Conservation (phyloP, 2,329 filamentous ascomycete species). For the Colletotrichum sojae region DNA sequence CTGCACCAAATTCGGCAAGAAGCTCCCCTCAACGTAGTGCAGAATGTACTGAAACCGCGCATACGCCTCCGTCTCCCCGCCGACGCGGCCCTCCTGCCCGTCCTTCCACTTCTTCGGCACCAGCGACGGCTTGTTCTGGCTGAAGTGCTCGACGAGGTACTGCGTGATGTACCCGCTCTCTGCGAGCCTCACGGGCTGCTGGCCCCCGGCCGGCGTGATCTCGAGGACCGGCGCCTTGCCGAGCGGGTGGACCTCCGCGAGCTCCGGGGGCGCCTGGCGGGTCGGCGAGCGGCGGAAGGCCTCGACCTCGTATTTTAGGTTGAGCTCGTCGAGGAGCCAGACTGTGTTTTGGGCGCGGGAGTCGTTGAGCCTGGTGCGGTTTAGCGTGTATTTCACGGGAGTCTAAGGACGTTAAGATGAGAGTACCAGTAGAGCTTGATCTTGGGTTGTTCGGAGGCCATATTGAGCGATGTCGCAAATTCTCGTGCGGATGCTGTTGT, state of each 20-base stretch:
- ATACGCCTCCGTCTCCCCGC: constrained; percentile 74
- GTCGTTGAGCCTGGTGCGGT: constrained; percentile 78
- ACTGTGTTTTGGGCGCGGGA: constrained; percentile 87
- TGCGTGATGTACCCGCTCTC: constrained; percentile 89
- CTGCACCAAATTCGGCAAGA: constrained; percentile 79
- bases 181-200: constrained; percentile 74
- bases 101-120: constrained; percentile 68
- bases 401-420: background rate
- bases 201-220: constrained; percentile 58
- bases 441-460: constrained; percentile 58
- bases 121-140: constrained; percentile 57
- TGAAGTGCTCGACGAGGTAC: constrained; percentile 81
- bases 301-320: constrained; percentile 83
- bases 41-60: constrained; percentile 77
- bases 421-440: constrained; percentile 75
- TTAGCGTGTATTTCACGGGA: background rate
- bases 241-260: constrained; percentile 84
- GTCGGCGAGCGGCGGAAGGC: constrained; percentile 76
- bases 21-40: constrained; percentile 87
- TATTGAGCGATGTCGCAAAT: background rate
- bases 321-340: constrained; percentile 88
- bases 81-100: constrained; percentile 68
- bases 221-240: constrained; percentile 89
- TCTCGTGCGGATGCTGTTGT: background rate
- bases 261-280: constrained; percentile 77